Conservation (phyloP, 225 moss, liverwort and hornwort genomes). For the Rhytidiadelphus loreus region DNA sequence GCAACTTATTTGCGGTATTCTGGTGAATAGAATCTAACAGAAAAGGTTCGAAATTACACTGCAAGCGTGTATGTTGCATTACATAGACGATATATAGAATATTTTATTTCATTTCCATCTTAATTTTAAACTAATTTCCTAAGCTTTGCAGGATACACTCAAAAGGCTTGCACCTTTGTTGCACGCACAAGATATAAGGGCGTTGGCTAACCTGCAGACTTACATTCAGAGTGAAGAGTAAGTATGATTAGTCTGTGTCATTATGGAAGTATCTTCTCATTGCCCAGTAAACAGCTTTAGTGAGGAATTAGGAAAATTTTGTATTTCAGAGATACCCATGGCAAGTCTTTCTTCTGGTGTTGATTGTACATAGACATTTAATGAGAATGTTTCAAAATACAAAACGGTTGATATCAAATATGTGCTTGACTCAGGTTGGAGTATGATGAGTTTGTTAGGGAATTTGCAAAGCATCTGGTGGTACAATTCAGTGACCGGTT, state of each 20-base stretch:
- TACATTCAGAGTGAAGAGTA: slow-evolving; percentile 56
- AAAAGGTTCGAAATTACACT: neutral
- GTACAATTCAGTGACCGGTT: slow-evolving; percentile 66
- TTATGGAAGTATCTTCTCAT: neutral
- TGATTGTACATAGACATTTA: neutral
- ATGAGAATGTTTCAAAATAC: neutral
- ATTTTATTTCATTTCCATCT: neutral
- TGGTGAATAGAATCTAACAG: neutral
- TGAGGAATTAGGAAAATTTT: neutral
- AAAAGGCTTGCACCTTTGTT: slow-evolving; percentile 83
- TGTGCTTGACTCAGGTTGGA: slow-evolving; percentile 55
- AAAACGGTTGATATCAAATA: neutral
- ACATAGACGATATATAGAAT: neutral
- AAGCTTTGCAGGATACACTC: slow-evolving; percentile 60
- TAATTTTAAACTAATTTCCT: neutral
- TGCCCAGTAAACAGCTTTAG: neutral
- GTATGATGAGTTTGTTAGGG: slow-evolving; percentile 90
- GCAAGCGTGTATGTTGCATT: neutral
- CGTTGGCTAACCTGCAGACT: slow-evolving; percentile 61
- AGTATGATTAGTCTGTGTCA: neutral
- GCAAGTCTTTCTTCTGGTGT: neutral
- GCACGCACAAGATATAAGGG: slow-evolving; percentile 67
- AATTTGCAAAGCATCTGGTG: slow-evolving; percentile 82
- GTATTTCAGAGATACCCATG: neutral
- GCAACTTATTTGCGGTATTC: neutral